Conservation (phyloP, 768 basidiomycete species). For the Clitopilus passeckerianus region DNA sequence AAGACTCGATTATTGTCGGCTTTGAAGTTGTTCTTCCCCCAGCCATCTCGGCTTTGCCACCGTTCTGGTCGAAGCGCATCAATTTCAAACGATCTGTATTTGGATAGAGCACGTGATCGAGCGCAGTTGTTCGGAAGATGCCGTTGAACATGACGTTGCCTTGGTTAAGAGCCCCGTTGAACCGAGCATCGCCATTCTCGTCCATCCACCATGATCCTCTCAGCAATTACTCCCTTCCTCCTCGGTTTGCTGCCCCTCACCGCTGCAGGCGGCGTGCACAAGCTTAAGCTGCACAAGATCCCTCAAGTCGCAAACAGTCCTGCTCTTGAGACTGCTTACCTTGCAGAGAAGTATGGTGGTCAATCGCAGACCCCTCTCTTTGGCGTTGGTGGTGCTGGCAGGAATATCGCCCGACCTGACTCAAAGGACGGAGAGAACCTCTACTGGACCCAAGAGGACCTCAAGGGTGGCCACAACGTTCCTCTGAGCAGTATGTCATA, state of each 20-base stretch:
- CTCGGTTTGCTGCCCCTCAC: slow-evolving; percentile 45
- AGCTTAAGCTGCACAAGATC: slow-evolving; percentile 87
- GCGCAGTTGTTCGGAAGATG: slow-evolving; percentile 6
- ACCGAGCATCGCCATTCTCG: slow-evolving; percentile 5
- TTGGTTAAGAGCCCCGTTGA: neutral
- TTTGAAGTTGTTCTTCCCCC: slow-evolving; percentile 6
- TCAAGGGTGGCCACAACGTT: slow-evolving; percentile 77
- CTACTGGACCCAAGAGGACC: slow-evolving; percentile 77
- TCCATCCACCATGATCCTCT: slow-evolving; percentile 38
- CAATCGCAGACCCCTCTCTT: slow-evolving; percentile 54
- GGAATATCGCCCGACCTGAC: slow-evolving; percentile 40
- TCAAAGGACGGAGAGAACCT: slow-evolving; percentile 49
- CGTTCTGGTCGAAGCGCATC: slow-evolving; percentile 9
- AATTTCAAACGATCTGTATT: neutral
- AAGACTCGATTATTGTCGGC: slow-evolving; percentile 52
- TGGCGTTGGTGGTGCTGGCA: slow-evolving; percentile 71
- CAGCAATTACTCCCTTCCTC: slow-evolving; percentile 26
- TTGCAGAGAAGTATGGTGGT: slow-evolving; percentile 91
- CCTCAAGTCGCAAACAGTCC: slow-evolving; percentile 58
- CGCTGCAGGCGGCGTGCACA: slow-evolving; percentile 61
- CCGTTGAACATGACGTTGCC: slow-evolving; percentile 14
- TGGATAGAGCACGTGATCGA: neutral
- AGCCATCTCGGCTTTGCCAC: slow-evolving; percentile 5
- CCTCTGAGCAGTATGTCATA: slow-evolving; percentile 78
- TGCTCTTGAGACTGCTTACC: slow-evolving; percentile 71